Evolutionary conservation across 2,329 filamentous ascomycete genomes (phyloP), one percentile per base, ranked within the genome.

Genomic region (Epichloe brachyelytri): DNA sequence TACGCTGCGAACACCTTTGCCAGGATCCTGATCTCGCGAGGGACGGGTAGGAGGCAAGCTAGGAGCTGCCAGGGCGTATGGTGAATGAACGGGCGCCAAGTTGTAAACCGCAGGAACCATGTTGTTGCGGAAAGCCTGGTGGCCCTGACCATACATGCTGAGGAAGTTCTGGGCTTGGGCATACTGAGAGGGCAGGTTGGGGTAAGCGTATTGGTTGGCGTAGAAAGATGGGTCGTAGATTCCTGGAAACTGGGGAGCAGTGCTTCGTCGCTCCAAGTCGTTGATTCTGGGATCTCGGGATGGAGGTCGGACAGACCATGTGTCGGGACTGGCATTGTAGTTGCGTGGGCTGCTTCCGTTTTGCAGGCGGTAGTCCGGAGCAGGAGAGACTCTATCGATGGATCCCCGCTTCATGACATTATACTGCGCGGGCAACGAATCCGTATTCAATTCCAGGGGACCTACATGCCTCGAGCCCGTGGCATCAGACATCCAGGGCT

Each of bases 1-100:
- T 14, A 75, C 69, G 64, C 88, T 94, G 59, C 87, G 79, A 14
- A 85, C 69, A 50, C 78, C 78, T 53, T 79, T 77, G 14, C 74
- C 72, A 1, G 73, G 68, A 50, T 86, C 80, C 52, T 79, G 74
- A 33, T 82, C 79, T 48, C 78, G 73, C 51, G 71, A 71, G 2
- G 65, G 62, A 39, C 66, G 64, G 36, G 64, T 54, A 1, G 59
- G 59, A 44, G 63, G 59, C 52, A 67, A 59, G 37, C 56, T 56
- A 3, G 38, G 5, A 19, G 59, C 54, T 40, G 58, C 53, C 15
- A 64, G 53, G 5, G 61, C 40, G 66, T 63, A 65, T 12, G 50
- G 49, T 61, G 62, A 48, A 63, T 60, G 43, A 55, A 66, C 47
- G 53, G 65, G 50, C 61, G 66, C 59, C 63, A 73, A 19, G 47